Base-by-base conservation (phyloP, 1,284 basidiomycete genomes). In the Cutaneotrichosporon sp. region DNA sequence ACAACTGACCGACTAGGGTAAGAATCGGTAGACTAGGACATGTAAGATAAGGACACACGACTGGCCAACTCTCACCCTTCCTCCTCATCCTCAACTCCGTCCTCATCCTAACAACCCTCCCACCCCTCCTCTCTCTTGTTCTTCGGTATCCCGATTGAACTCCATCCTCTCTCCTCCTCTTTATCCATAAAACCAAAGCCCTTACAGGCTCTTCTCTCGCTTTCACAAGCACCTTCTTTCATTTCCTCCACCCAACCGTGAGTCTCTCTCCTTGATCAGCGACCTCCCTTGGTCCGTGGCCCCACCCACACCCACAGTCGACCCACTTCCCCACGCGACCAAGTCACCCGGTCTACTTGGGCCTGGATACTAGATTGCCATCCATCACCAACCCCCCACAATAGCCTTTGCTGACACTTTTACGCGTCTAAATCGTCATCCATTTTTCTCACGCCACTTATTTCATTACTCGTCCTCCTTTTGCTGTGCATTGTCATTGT, bases 171-270 rank as follows among this genome's bases (percentile, higher is more conserved):
- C 46, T 30, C 32, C 56, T 47, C 38, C n/a, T 57, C 30, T 49
- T 32, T 47, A 58, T 32, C 16, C 26, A 21, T n/a, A 52, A 60
- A 60, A 38, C 49, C 49, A 32, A 51, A 60, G 58, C 58, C 58
- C 50, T 34, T n/a, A 16, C 18, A 6, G 58, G 58, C 58, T 34
- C 47, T 59, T 32, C 36, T 21, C 46, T 22, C 58, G 58, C 58
- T 60, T 52, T 60, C 26, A 18, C 56, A 38, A 60, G 58, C 58
- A 52, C 58, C 31, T 47, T 58, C 56, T 16, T 47, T 58, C 56
- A 10, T 58, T 58, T 58, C 26, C 22, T 31, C 16, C 26, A 8
- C 21, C 38, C 30, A 18, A 14, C 36, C 56, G 56, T 58, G 56
- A 58, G 56, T 58, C 55, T 22, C n/a, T 6, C 26, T 21, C 50